Evolutionary conservation across 257 asterid species (phyloP), one percentile per base, ranked within the genome.

Genomic region (Vinca minor): DNA sequence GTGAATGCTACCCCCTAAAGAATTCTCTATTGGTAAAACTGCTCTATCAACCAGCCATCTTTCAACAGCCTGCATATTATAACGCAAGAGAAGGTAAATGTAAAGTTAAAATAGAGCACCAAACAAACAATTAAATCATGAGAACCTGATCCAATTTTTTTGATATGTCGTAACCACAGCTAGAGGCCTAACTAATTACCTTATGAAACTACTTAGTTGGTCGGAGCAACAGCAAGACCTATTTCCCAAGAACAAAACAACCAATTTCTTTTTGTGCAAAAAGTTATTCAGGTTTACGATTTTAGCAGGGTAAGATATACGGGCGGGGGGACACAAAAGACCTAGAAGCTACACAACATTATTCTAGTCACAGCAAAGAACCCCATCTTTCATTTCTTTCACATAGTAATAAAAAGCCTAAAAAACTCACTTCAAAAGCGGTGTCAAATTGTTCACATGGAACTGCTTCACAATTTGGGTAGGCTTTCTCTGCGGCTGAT

Each of bases 1-100:
- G 73, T 93, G 99, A 59, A 93, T 93, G 78, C 99, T 93, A 47
- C 97, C 99, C 8, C 99, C 99, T 71, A 93, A 80, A 62, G 97
- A 85, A 71, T 93, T 93, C 69, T 93, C 99, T 62, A 93, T 93
- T 28, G 99, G 99, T 76, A 93, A 74, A 77, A 93, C 97, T 14
- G 99, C 97, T 76, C 96, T 85, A 74, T 93, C 97, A 36, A 93
- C 99, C 47, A 84, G 81, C 99, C 99, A 89, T 65, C 84, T 82
- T 73, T 93, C 99, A 58, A 87, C 99, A 55, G 97, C 97, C 97
- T 93, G 79, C 63, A 74, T 66, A 50, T 49, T 46, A 41, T 31
- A n/a, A 11, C 13, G 15, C 17, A 1, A 32, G 15, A 31, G n/a
- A 42, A 26, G 25, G 15, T 20, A 20, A 32, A 39, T 1, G 21